phyloP scores from a whole-genome alignment of 805 yeast genomes.

The Candida railenensis region DNA sequence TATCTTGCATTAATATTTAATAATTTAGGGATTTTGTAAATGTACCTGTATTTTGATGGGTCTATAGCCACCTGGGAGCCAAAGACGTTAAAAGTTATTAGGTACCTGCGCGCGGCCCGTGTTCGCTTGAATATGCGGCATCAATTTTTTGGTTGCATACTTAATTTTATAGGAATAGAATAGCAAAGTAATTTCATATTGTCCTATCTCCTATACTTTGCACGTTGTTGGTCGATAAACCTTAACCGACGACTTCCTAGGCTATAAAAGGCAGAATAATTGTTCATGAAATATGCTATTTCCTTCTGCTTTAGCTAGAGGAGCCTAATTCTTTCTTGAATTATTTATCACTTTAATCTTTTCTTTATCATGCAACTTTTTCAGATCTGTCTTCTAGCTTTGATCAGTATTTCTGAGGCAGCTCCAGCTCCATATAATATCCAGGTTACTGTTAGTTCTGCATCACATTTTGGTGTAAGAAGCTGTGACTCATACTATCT shows the following conservation, averaged over 20 bases:
- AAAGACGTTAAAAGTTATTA: too few relatives aligned
- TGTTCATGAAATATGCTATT: not conserved
- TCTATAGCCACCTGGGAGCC: too few relatives aligned
- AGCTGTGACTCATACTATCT: constrained; percentile 14
- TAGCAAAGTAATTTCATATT: too few relatives aligned
- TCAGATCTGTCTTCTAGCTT: not conserved
- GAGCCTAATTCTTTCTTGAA: not conserved
- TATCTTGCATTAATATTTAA: too few relatives aligned
- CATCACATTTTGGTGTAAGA: constrained; percentile 11
- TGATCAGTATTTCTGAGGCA: not conserved
- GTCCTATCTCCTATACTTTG: not conserved
- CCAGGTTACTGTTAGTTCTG: not conserved
- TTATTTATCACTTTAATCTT: not conserved
- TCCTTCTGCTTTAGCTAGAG: not conserved
- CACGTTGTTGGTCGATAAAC: not conserved
- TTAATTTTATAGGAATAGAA: too few relatives aligned
- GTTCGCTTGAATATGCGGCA: not conserved
- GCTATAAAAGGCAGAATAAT: not conserved
- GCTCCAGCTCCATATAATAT: not conserved
- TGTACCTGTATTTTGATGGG: too few relatives aligned
- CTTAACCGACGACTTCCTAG: not conserved
- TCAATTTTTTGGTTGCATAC: too few relatives aligned
- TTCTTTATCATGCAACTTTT: not conserved
- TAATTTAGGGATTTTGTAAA: too few relatives aligned
- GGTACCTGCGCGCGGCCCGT: not conserved